Base-by-base conservation (phyloP, 108 stramenopile genomes). In the Pelagomonas calceolata region DNA sequence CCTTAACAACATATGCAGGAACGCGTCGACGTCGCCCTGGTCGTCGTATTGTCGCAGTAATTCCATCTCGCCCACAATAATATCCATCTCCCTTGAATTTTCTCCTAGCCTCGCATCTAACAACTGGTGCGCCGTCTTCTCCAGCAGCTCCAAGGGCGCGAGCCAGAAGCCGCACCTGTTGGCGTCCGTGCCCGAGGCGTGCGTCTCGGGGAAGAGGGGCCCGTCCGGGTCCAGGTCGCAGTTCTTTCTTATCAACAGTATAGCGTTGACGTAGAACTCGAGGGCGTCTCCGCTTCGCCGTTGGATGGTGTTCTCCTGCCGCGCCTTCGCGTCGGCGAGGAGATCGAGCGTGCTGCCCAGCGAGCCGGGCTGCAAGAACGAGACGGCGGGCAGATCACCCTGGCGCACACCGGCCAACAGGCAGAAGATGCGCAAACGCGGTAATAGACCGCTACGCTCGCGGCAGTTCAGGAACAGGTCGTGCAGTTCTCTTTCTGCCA, bases 351-450 rank as follows among this genome's bases (percentile, higher is more conserved):
- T 5, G 39, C 9, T 12, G 39, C 39, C 39, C 9, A 43, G 39
- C 9, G 39, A 5, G 39, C 39, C 39, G 39, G 5, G 9, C 9
- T 5, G 9, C 39, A 43, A 12, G 39, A 12, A 10, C 39, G 12
- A 10, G 9, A 10, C 9, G 39, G 39, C 9, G 9, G 39, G 39
- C 39, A 43, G 39, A 5, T 43, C 9, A 12, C 39, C 39, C n/a
- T n/a, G n/a, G n/a, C n/a, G 14, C 21, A 60, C 21, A 26, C 51
- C 51, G 51, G 51, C 26, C 51, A 70, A 63, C 32, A 45, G 30
- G 33, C 44, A 43, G 36, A 70, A 70, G 33, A 70, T 46, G 31
- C 69, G 45, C 44, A n/a, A 29, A 60, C 69, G 69, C 14, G 69
- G 69, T 10, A 63, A 9, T 4, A 15, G 0, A 26, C 4, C 44